phyloP scores from a whole-genome alignment of 1,284 basidiomycete genomes.

The Puccinia hordei region DNA sequence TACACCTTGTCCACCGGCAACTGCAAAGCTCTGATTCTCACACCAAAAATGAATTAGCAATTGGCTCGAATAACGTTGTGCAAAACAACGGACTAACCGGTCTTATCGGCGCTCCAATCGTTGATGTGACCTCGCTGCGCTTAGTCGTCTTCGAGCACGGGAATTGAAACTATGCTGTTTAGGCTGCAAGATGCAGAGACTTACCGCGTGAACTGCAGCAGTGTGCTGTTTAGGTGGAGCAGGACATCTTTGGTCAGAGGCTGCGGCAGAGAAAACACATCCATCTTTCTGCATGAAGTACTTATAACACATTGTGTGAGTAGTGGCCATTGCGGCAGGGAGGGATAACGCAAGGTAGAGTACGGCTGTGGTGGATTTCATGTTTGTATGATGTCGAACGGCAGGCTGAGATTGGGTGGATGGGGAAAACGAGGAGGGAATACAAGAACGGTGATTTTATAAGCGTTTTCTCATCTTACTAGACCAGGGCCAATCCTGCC shows the following conservation, averaged over 20 bases:
- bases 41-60: neutral
- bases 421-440: too few species aligned
- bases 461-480: too few species aligned
- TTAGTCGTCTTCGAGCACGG: too few species aligned
- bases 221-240: neutral
- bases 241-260: neutral
- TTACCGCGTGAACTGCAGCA: neutral
- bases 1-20: too few species aligned
- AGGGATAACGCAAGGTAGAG: neutral
- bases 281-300: too few species aligned
- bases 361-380: neutral
- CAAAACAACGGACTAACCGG: slow-evolving; percentile 3
- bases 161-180: neutral
- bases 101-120: slow-evolving; percentile 24
- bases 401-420: too few species aligned
- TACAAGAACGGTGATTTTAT: too few species aligned
- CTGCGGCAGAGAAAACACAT: too few species aligned
- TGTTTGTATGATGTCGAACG: neutral
- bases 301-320: too few species aligned
- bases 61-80: neutral
- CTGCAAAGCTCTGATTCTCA: neutral
- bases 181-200: neutral
- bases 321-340: neutral
- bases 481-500: too few species aligned
- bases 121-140: neutral